A percentile compares a stretch with the other conserved stretches of the same genome.
These are phyloP conservation scores for Agapanthus africanus DNA, from an alignment of 106 monocot species.

Conservation along the genomic window DNA sequence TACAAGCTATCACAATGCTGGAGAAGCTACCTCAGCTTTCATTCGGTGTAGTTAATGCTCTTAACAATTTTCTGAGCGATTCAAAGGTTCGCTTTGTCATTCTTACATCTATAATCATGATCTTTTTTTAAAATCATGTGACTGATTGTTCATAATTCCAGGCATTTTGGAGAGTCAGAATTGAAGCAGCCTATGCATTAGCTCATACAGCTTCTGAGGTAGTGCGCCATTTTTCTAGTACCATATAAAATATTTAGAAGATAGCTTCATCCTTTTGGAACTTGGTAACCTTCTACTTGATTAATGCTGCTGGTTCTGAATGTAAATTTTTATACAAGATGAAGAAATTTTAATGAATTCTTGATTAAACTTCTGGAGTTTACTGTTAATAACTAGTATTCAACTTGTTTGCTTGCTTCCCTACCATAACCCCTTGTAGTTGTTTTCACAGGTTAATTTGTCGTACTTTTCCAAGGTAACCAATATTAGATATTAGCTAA, in stretches of 20 bases:
- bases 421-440: no score
- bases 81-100: slow-evolving; percentile 53
- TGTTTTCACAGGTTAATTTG: no score
- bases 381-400: no score
- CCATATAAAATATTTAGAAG: background rate
- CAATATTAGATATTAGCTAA: no score
- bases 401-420: no score
- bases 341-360: background rate
- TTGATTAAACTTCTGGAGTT: background rate
- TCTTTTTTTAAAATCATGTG: background rate
- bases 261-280: background rate
- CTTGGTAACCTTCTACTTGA: background rate
- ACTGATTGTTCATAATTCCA: slow-evolving; percentile 15
- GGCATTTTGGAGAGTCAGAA: slow-evolving; percentile 98
- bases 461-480: no score
- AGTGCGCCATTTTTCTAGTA: slow-evolving; percentile 1
- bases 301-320: background rate
- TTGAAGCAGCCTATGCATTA: slow-evolving; percentile 96
- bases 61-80: slow-evolving; percentile 75
- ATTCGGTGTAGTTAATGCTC: slow-evolving; percentile 74
- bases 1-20: slow-evolving; percentile 71
- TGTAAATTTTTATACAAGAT: background rate
- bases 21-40: slow-evolving; percentile 66
- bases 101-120: background rate
- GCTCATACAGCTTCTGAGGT: slow-evolving; percentile 90